Conservation (phyloP, 2,329 filamentous ascomycete species). For the Clonostachys rhizophaga region DNA sequence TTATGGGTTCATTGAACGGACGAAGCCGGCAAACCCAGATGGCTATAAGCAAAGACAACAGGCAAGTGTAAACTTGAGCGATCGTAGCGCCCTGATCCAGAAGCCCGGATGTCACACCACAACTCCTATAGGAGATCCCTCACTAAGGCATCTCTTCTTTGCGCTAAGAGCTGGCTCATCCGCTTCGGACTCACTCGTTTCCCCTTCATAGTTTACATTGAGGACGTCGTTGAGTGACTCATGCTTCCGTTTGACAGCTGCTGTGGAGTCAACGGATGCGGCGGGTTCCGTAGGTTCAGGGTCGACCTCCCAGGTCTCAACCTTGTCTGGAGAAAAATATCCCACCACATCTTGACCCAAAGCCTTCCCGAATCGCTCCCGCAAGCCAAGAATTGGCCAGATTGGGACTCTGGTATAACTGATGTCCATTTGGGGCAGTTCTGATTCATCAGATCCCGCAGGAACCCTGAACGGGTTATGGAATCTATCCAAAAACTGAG, state of each 20-base stretch:
- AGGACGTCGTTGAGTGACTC: conserved; percentile 28
- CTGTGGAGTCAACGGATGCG: conserved; percentile 8
- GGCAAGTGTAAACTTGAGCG: no score
- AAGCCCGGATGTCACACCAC: conserved; percentile 9
- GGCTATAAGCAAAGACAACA: no score
- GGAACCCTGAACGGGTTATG: conserved; percentile 38
- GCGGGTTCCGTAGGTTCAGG: conserved; percentile 12
- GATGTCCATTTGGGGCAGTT: conserved; percentile 31
- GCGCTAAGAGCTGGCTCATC: conserved; percentile 19
- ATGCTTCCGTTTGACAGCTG: conserved; percentile 24
- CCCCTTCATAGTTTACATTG: conserved; percentile 30
- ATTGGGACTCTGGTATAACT: conserved; percentile 42
- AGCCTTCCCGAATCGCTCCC: conserved; percentile 48
- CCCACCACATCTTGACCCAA: conserved; percentile 47
- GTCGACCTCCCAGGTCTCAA: conserved; percentile 40
- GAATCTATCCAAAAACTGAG: conserved; percentile 43
- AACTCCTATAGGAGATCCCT: conserved; percentile 19
- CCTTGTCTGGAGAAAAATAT: conserved; percentile 24
- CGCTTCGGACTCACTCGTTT: conserved; percentile 17
- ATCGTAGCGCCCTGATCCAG: no score
- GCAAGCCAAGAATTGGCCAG: conserved; percentile 51
- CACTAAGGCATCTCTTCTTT: conserved; percentile 25
- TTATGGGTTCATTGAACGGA: no score
- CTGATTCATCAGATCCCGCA: conserved; percentile 6
- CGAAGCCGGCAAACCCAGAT: no score